Percentiles rank a stretch among this genome's conserved stretches.
Evolutionary conservation across 371 early-diverging fungal species (phyloP).

Genomic region (Apophysomyces ossiformis): DNA sequence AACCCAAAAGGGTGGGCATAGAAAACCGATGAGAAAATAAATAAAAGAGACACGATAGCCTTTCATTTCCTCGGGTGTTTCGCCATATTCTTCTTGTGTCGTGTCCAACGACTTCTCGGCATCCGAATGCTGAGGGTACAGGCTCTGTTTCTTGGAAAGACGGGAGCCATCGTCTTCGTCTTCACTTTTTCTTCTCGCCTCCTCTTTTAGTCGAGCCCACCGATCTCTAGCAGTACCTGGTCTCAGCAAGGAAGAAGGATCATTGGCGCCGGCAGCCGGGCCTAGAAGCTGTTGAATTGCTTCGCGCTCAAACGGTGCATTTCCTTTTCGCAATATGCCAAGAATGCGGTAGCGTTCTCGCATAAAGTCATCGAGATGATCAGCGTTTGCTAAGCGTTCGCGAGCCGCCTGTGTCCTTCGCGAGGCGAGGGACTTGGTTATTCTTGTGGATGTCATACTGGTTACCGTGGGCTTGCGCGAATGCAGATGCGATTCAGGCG

Average conservation of each 20-base stretch:
- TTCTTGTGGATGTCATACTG: not conserved
- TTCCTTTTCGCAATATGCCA: not conserved
- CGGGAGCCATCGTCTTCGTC: not conserved
- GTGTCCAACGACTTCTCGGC: no score
- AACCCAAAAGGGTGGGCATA: conserved; percentile 47
- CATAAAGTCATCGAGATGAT: conserved; percentile 5
- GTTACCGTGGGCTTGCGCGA: conserved; percentile 1
- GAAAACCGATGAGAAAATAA: conserved; percentile 39
- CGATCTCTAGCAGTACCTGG: not conserved
- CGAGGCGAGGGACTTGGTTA: not conserved
- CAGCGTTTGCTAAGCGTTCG: not conserved
- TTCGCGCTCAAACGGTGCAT: conserved; percentile 1
- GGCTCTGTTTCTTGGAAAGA: not conserved
- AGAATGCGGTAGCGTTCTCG: conserved; percentile 4
- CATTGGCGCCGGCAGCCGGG: not conserved
- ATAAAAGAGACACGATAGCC: conserved; percentile 32
- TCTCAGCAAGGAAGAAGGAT: not conserved
- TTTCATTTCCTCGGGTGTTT: not conserved
- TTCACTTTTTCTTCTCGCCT: not conserved
- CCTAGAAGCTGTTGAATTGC: conserved; percentile 1
- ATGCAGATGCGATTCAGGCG: not conserved
- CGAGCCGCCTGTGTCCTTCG: not conserved
- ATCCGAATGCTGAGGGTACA: not conserved
- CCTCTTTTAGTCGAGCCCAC: not conserved
- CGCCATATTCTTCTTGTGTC: not conserved